Evolutionary conservation across 129 eudicot species (phyloP).

Genomic region (Helianthus annuus): HanXRQr2.0-SUNRISE NC_035444.2:52754525-52755024

Average conservation of each 20-base stretch:
- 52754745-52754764: neutral
- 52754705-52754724: neutral
- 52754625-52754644: neutral
- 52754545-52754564: no score
- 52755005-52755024: slow-evolving; percentile 32
- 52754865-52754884: neutral
- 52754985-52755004: slow-evolving; percentile 31
- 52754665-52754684: neutral
- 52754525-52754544: no score
- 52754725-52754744: neutral
- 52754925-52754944: slow-evolving; percentile 22
- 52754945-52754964: slow-evolving; percentile 25
- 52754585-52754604: neutral
- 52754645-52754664: neutral
- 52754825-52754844: neutral
- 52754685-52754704: slow-evolving; percentile 23
- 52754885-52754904: neutral
- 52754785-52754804: slow-evolving; percentile 3
- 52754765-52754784: neutral
- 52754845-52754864: no score
- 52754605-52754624: neutral
- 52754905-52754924: neutral
- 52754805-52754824: slow-evolving; percentile 26
- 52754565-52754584: no score
- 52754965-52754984: slow-evolving; percentile 28